These are phyloP conservation scores for Auricularia sp. DNA, from an alignment of 768 basidiomycete species.

Conservation along the genomic window DNA sequence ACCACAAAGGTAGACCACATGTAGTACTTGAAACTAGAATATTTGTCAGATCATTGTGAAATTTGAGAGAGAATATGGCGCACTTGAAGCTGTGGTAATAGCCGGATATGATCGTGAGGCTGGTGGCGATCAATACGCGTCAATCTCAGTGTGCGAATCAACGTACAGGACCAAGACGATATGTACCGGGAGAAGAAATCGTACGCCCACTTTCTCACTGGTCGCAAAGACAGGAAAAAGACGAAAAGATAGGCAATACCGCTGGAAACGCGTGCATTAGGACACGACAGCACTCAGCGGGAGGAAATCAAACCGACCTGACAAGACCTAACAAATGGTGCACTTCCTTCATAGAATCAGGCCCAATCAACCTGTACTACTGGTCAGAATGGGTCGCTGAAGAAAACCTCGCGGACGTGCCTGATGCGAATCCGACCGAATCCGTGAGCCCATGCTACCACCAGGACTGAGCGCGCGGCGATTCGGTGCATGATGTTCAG, in stretches of 20 bases:
- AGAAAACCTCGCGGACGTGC: neutral
- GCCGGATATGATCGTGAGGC: neutral
- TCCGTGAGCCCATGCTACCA: constrained; percentile 37
- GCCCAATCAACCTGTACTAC: neutral
- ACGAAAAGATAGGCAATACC: constrained; percentile 1
- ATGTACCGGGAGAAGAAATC: constrained; percentile 28
- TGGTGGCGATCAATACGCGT: neutral
- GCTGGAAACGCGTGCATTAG: neutral
- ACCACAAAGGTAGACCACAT: constrained; percentile 38
- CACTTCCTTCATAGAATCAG: neutral
- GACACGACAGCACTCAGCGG: neutral
- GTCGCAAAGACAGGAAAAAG: constrained; percentile 27
- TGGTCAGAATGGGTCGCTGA: neutral
- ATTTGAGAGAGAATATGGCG: neutral
- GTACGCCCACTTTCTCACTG: constrained; percentile 29
- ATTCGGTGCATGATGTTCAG: constrained; percentile 38
- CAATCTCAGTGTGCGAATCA: neutral
- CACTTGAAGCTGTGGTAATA: neutral
- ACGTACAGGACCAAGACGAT: constrained; percentile 19
- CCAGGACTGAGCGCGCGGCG: constrained; percentile 29
- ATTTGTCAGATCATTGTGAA: constrained; percentile 13
- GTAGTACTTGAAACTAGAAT: constrained; percentile 21
- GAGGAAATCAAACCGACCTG: neutral
- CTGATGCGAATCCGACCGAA: constrained; percentile 15
- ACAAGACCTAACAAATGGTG: neutral